Evolutionary conservation across 1,139 yeast genomes (phyloP).

Genomic region (Scheffersomyces parashehatae): DNA sequence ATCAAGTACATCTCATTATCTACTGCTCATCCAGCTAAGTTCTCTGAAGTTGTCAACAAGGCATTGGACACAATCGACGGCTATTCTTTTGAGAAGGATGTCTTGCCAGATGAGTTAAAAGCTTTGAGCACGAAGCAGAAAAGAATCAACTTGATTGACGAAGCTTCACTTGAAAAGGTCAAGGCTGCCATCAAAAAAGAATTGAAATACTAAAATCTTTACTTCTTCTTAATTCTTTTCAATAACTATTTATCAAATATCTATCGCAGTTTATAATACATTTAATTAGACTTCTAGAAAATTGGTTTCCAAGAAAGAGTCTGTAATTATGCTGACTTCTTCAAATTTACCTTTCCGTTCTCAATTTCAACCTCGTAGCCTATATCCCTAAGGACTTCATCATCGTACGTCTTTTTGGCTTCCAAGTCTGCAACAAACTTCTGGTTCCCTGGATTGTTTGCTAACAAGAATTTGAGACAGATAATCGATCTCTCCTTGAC

Average conservation of each 20-base stretch:
- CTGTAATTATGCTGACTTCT: conserved; percentile 6
- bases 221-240: neutral
- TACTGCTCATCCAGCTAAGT: conserved; percentile 98
- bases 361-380: conserved; percentile 41
- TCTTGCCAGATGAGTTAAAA: conserved; percentile 84
- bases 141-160: conserved; percentile 74
- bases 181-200: conserved; percentile 75
- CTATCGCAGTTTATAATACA: neutral
- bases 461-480: conserved; percentile 68
- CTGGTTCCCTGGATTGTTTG: conserved; percentile 68
- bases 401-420: conserved; percentile 36
- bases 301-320: neutral
- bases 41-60: conserved; percentile 89
- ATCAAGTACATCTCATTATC: conserved; percentile 76
- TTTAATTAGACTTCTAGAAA: neutral
- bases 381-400: conserved; percentile 34
- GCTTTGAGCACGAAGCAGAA: conserved; percentile 69
- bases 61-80: conserved; percentile 67
- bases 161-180: conserved; percentile 70
- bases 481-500: conserved; percentile 83
- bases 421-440: conserved; percentile 60
- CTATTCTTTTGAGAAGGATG: conserved; percentile 84
- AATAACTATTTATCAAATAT: neutral
- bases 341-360: conserved; percentile 35
- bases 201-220: conserved; percentile 24